Conservation (phyloP, 345 rosid genomes). For the Sisymbrium irio region DNA sequence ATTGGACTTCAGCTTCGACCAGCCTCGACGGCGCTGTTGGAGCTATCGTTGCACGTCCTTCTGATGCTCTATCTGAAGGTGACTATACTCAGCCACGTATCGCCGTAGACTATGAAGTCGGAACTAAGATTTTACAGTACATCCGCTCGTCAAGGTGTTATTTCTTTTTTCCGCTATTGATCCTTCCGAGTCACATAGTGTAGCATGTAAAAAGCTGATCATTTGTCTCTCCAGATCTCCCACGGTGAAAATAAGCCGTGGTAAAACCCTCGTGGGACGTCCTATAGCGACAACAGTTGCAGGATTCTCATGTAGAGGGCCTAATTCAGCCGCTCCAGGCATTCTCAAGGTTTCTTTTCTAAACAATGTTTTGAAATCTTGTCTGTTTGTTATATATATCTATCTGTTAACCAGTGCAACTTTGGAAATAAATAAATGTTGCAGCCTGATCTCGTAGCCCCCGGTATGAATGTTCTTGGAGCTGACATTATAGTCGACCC, state of each 20-base stretch:
- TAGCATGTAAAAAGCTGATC: neutral
- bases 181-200: neutral
- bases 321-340: slow-evolving; percentile 4
- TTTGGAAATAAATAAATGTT: neutral
- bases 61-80: neutral
- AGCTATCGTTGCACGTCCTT: slow-evolving; percentile 5
- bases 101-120: slow-evolving; percentile 15
- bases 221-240: slow-evolving; percentile 14
- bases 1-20: neutral
- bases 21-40: too few species aligned
- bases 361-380: neutral
- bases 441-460: slow-evolving; percentile 34
- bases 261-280: slow-evolving; percentile 11
- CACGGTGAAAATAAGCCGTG: neutral
- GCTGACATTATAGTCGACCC: neutral
- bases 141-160: slow-evolving; percentile 22
- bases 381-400: neutral
- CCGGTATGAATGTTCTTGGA: slow-evolving; percentile 1
- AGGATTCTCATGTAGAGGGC: slow-evolving; percentile 27
- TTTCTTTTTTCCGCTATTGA: neutral
- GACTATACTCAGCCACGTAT: neutral
- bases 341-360: slow-evolving; percentile 26
- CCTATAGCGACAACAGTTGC: slow-evolving; percentile 8
- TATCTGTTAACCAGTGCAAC: neutral
- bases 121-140: slow-evolving; percentile 15